phyloP scores from a whole-genome alignment of 2,329 filamentous ascomycete species.

The Aspergillus neotritici region DNA sequence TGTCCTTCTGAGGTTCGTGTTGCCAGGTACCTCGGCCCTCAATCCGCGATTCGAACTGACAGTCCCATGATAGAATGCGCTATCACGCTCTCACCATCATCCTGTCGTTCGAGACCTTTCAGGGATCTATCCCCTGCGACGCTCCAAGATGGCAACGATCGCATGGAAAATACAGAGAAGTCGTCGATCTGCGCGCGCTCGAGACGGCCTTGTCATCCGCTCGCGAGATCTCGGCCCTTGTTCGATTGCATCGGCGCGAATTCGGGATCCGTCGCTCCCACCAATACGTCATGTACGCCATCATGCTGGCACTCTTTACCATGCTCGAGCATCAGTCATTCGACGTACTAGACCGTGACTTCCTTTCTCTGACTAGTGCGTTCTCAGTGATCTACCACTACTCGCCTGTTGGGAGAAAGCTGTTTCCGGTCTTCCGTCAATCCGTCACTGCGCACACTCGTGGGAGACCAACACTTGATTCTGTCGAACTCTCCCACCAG shows the following conservation, averaged over 20 bases:
- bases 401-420: conserved; percentile 18
- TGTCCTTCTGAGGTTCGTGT: conserved; percentile 12
- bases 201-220: conserved; percentile 16
- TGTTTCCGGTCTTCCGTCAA: conserved; percentile 24
- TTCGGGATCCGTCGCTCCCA: conserved; percentile 24
- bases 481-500: conserved; percentile 11
- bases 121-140: background rate
- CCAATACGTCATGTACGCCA: conserved; percentile 23
- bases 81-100: conserved; percentile 23
- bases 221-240: conserved; percentile 18
- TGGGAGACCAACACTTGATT: conserved; percentile 8
- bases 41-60: background rate
- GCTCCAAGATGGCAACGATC: no score
- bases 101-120: conserved; percentile 18
- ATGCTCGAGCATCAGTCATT: conserved; percentile 17
- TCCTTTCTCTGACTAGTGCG: conserved; percentile 19
- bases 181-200: background rate
- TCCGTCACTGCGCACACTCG: conserved; percentile 17
- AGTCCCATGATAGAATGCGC: conserved; percentile 17
- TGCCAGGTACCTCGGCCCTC: background rate
- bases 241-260: conserved; percentile 17
- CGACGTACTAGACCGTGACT: conserved; percentile 22
- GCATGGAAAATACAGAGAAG: background rate
- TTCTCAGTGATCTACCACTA: conserved; percentile 22
- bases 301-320: conserved; percentile 23